Conservation (phyloP, 2,329 filamentous ascomycete species). For the Pseudonectria foliicola region DNA sequence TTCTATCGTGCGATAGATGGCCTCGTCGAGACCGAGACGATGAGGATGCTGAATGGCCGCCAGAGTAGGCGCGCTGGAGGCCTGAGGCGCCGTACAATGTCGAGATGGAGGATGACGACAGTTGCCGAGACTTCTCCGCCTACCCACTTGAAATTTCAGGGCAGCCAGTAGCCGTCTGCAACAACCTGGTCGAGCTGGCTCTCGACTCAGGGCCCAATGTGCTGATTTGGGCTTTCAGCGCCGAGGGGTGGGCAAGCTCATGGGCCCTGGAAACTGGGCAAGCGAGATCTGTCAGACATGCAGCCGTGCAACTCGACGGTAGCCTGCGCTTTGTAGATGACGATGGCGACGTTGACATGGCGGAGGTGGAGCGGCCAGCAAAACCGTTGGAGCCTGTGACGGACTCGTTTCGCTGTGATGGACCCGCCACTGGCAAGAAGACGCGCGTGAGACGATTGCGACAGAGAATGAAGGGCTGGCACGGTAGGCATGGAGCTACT, state of each 20-base stretch:
- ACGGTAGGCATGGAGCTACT: constrained; percentile 16
- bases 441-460: constrained; percentile 8
- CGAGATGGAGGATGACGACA: constrained; percentile 9
- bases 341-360: constrained; percentile 26
- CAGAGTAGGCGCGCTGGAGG: constrained; percentile 13
- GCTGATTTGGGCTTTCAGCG: constrained; percentile 29
- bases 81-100: constrained; percentile 15
- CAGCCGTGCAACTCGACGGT: constrained; percentile 23
- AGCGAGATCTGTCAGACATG: constrained; percentile 9
- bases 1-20: too few species aligned
- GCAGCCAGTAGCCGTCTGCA: constrained; percentile 24
- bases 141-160: constrained; percentile 26
- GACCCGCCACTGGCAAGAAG: constrained; percentile 1
- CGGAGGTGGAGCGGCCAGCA: constrained; percentile 3
- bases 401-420: neutral
- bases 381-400: too few species aligned
- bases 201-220: constrained; percentile 26
- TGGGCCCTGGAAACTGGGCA: constrained; percentile 25
- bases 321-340: constrained; percentile 25
- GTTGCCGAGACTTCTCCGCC: constrained; percentile 7
- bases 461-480: constrained; percentile 9
- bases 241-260: constrained; percentile 26
- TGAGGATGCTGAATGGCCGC: constrained; percentile 3
- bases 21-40: constrained; percentile 1
- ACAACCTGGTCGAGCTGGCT: constrained; percentile 25